Evolutionary conservation across 148 eudicot genomes (phyloP).

Genomic region (Talinum fruticosum): DNA sequence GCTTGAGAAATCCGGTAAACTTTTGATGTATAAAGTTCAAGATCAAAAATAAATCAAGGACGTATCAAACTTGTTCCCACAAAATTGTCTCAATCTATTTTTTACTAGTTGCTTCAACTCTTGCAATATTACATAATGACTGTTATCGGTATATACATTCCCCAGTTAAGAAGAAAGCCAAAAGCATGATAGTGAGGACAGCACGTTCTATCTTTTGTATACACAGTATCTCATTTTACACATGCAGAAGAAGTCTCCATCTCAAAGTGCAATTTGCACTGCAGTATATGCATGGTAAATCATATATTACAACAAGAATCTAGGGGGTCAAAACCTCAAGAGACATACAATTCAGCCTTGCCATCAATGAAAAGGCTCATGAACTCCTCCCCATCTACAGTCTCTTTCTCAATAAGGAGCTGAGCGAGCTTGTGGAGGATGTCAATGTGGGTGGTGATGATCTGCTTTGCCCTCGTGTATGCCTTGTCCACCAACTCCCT

Average conservation of each 20-base stretch:
- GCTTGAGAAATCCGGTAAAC: no score
- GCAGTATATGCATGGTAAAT: not conserved
- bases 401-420: conserved; percentile 91
- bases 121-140: not conserved
- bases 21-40: not conserved
- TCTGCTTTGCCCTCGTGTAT: conserved; percentile 66
- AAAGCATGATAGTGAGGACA: not conserved
- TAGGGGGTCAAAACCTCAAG: conserved; percentile 29
- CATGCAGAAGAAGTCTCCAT: not conserved
- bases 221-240: conserved; percentile 2
- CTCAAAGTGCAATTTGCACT: not conserved
- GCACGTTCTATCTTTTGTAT: not conserved
- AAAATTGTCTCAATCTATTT: not conserved
- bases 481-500: conserved; percentile 88
- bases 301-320: conserved; percentile 16
- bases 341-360: conserved; percentile 77
- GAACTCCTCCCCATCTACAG: conserved; percentile 97
- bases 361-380: conserved; percentile 99
- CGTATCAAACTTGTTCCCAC: not conserved
- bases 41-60: not conserved
- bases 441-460: conserved; percentile 83
- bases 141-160: not conserved
- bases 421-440: conserved; percentile 93
- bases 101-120: not conserved
- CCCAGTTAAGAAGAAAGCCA: not conserved